phyloP scores from a whole-genome alignment of 83 land plant species.

The Picea mariana region DNA sequence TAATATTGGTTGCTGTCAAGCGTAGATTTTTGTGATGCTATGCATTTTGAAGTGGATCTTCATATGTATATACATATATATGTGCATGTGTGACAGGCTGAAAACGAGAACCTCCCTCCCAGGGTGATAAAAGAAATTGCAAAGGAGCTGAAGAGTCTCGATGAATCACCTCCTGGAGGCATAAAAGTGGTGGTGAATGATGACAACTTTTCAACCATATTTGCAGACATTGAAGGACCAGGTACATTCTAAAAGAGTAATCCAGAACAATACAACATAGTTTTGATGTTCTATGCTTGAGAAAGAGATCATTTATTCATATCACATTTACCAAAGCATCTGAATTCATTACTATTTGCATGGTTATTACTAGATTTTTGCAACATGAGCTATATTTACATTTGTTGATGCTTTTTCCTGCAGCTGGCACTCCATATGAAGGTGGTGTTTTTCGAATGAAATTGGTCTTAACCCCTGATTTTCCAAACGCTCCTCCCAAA shows the following conservation, averaged over 20 bases:
- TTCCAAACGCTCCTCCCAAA: conserved; percentile 97
- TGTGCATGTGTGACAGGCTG: conserved; percentile 52
- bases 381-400: neutral
- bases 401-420: conserved; percentile 15
- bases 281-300: neutral
- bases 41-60: too few species aligned
- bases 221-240: conserved; percentile 99
- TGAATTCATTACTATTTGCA: neutral
- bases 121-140: conserved; percentile 93
- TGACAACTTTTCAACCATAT: conserved; percentile 88
- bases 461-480: conserved; percentile 78
- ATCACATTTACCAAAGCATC: neutral
- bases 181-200: conserved; percentile 88
- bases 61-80: too few species aligned
- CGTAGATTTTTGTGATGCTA: too few species aligned
- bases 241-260: conserved; percentile 30
- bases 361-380: neutral
- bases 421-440: conserved; percentile 99
- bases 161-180: conserved; percentile 97
- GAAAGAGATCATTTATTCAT: neutral
- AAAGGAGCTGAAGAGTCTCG: conserved; percentile 88
- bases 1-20: too few species aligned
- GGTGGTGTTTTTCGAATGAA: conserved; percentile 95
- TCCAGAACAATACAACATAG: neutral
- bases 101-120: conserved; percentile 97